Evolutionary conservation across 2,329 filamentous ascomycete species (phyloP).

Genomic region (Calycina herbarum): DNA sequence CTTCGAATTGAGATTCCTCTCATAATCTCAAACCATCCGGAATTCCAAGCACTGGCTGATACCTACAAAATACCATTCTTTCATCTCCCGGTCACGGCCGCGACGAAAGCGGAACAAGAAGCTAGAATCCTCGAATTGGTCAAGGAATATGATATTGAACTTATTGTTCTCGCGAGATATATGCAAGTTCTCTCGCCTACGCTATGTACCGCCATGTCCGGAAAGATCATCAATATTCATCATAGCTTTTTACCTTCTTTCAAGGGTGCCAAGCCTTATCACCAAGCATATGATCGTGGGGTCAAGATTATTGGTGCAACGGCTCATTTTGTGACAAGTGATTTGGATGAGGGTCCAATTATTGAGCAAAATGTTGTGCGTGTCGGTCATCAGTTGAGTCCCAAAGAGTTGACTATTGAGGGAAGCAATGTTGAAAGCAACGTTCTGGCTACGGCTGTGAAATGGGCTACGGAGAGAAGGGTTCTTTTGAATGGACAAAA

Average conservation of each 20-base stretch:
- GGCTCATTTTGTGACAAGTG: constrained; percentile 82
- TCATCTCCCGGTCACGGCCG: constrained; percentile 76
- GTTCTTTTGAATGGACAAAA: constrained; percentile 78
- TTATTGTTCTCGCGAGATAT: constrained; percentile 80
- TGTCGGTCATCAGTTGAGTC: constrained; percentile 74
- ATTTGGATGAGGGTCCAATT: constrained; percentile 83
- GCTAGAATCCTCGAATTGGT: constrained; percentile 69
- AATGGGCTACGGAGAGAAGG: constrained; percentile 78
- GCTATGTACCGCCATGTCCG: constrained; percentile 76
- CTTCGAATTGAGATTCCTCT: constrained; percentile 71
- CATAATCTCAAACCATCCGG: constrained; percentile 80
- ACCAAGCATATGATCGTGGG: constrained; percentile 81
- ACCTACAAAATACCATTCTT: constrained; percentile 78
- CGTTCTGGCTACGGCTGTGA: constrained; percentile 77
- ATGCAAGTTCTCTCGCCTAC: constrained; percentile 82
- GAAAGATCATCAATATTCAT: constrained; percentile 90
- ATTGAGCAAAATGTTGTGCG: constrained; percentile 81
- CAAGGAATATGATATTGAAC: constrained; percentile 67
- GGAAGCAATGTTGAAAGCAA: constrained; percentile 84
- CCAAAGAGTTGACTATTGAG: constrained; percentile 75
- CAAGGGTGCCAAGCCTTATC: constrained; percentile 87
- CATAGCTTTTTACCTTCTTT: constrained; percentile 84
- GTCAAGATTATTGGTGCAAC: constrained; percentile 89
- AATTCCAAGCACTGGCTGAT: constrained; percentile 66
- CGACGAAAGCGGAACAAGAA: constrained; percentile 77